phyloP scores from a whole-genome alignment of 768 basidiomycete genomes.

The Suillus tomentosus region DNA sequence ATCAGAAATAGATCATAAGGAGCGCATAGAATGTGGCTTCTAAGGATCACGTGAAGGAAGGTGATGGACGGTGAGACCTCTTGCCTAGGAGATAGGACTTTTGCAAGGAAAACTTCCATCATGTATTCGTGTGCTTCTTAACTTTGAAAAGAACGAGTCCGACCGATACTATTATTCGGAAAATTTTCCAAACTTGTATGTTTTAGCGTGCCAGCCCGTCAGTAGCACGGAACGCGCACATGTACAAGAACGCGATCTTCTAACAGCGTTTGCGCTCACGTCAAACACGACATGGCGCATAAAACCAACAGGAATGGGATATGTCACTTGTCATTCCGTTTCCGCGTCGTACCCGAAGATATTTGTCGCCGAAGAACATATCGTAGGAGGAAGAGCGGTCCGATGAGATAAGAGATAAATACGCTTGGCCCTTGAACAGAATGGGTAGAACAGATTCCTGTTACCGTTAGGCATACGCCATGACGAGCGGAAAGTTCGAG shows the following conservation, averaged over 20 bases:
- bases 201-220: not conserved
- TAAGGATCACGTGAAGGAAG: not conserved
- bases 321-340: not conserved
- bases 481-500: not conserved
- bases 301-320: not conserved
- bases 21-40: not conserved
- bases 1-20: not conserved
- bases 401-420: not conserved
- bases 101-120: not conserved
- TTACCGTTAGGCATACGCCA: not conserved
- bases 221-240: no score
- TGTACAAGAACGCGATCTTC: not conserved
- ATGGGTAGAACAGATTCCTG: not conserved
- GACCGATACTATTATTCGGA: not conserved
- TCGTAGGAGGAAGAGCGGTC: not conserved
- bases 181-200: not conserved
- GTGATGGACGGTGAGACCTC: not conserved
- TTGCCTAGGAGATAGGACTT: not conserved
- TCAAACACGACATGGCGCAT: not conserved
- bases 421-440: not conserved
- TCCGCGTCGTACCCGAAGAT: not conserved
- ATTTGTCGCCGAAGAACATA: constrained; percentile 1
- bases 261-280: not conserved
- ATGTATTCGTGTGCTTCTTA: not conserved
- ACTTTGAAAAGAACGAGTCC: constrained; percentile 1